Evolutionary conservation across 129 eudicot genomes (phyloP), one percentile per base, ranked within the genome.

Genomic region (Lactuca saligna): DNA sequence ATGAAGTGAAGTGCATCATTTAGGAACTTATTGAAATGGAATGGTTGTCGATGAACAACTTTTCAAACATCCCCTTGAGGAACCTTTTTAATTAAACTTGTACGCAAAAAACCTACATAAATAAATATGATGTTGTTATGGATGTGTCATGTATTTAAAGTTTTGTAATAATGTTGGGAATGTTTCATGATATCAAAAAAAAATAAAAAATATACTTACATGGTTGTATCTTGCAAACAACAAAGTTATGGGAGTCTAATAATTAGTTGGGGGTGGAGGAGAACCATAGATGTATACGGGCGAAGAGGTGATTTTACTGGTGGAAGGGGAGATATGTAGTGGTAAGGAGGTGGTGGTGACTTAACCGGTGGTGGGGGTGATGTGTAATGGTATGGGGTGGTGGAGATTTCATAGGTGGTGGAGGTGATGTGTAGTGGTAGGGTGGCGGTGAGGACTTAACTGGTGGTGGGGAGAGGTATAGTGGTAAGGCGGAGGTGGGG

Each of bases 231-330:
- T 50, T 39, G 14, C 60, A 42, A 48, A n/a, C 7, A 9, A 25
- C 57, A 12, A 69, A 35, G 20, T 69, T 49, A 67, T 48, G 15
- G 48, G 73, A n/a, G 68, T 32, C 74, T 75, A 75, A 33, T 75
- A 75, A 57, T 75, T 76, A 69, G 55, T 14, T 34, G 80, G 80
- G 68, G 80, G 80, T 59, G 80, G 80, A 48, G 74, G 79, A 34
- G 79, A 75, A 66, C 67, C 66, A 46, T 75, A 75, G 34, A 75
- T 75, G 68, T 75, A 75, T 37, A 61, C 58, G 17, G 79, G 74
- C 48, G 79, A 33, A 61, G 79, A 33, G 79, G 74, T 4, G 79
- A 25, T 25, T 25, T 25, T 25, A 25, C 1, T 25, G 29, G 29
- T 25, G 29, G 79, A 16, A 72, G 71, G 8, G 78, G 78, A 5